Conservation (phyloP, 2,329 filamentous ascomycete genomes). For the Botrytis fragariae region DNA sequence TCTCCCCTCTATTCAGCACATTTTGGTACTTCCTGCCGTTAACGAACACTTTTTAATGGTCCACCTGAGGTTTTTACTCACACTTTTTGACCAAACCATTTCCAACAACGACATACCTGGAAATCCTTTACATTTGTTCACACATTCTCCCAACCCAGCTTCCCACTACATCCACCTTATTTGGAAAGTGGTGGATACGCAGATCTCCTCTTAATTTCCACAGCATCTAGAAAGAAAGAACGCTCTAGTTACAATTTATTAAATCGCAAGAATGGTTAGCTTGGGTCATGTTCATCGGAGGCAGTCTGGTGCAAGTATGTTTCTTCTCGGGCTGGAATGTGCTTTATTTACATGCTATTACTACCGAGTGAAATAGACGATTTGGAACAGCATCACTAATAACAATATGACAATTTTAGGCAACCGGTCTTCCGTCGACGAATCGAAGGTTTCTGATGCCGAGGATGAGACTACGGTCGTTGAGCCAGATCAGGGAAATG, state of each 20-base stretch:
- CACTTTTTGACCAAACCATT: conserved; percentile 4
- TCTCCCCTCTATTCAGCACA: not conserved
- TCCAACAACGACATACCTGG: conserved; percentile 11
- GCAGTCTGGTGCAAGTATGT: conserved; percentile 45
- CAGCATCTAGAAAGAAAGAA: not conserved
- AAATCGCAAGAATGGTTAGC: conserved; percentile 33
- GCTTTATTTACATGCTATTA: not conserved
- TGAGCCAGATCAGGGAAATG: conserved; percentile 91
- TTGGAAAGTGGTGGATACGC: conserved; percentile 5
- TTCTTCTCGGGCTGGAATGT: conserved; percentile 20
- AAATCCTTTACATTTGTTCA: not conserved
- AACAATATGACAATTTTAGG: conserved; percentile 37
- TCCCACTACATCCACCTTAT: not conserved
- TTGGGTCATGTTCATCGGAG: conserved; percentile 48
- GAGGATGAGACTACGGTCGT: conserved; percentile 78
- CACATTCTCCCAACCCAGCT: not conserved
- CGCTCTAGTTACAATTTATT: not conserved
- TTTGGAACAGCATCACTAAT: not conserved
- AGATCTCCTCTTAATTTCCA: not conserved
- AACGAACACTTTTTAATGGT: conserved; percentile 9
- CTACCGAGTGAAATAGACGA: not conserved
- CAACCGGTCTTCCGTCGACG: conserved; percentile 41
- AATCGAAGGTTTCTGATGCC: conserved; percentile 38
- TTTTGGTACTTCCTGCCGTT: not conserved
- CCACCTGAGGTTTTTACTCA: conserved; percentile 7